Evolutionary conservation across 805 yeast species (phyloP).

Genomic region (Middelhovenomyces tepae): DNA sequence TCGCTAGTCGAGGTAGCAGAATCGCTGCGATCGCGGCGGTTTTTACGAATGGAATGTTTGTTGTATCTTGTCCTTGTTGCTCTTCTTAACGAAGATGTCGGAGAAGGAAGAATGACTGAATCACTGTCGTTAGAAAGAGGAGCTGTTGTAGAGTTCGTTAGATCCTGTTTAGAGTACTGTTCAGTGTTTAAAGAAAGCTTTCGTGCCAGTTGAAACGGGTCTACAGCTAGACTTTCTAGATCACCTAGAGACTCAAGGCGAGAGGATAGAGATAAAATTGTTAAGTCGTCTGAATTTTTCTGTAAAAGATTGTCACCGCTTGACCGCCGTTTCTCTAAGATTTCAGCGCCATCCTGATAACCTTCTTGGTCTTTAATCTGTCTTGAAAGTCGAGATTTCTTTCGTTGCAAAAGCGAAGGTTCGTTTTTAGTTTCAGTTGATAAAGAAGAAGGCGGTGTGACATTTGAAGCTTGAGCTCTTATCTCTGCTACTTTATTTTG

Average conservation of each 20-base stretch:
- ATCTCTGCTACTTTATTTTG: constrained; percentile 31
- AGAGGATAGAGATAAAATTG: constrained; percentile 37
- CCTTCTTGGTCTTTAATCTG: constrained; percentile 28
- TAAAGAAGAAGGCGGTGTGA: constrained; percentile 1
- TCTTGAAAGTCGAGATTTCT: constrained; percentile 26
- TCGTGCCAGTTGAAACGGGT: constrained; percentile 76
- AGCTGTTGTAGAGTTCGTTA: constrained; percentile 2
- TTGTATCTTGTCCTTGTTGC: constrained; percentile 18
- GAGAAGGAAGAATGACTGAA: constrained; percentile 16
- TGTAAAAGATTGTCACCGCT: constrained; percentile 1
- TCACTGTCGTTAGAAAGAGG: constrained; percentile 18
- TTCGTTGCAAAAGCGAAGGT: constrained; percentile 7
- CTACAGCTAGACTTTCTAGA: constrained; percentile 49
- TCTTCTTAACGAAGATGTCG: constrained; percentile 17
- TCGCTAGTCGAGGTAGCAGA: too few relatives aligned
- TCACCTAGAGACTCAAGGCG: constrained; percentile 70
- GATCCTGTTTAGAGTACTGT: not conserved
- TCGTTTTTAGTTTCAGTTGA: not conserved
- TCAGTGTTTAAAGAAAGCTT: constrained; percentile 41
- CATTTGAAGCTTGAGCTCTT: constrained; percentile 12
- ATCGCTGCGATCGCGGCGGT: too few relatives aligned
- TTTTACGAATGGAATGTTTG: constrained; percentile 12
- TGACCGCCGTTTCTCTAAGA: constrained; percentile 21
- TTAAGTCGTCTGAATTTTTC: constrained; percentile 13
- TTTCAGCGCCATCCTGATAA: constrained; percentile 26